These are phyloP conservation scores for Ailanthus altissimus DNA, from an alignment of 345 rosid genomes.

Conservation along the genomic window DNA sequence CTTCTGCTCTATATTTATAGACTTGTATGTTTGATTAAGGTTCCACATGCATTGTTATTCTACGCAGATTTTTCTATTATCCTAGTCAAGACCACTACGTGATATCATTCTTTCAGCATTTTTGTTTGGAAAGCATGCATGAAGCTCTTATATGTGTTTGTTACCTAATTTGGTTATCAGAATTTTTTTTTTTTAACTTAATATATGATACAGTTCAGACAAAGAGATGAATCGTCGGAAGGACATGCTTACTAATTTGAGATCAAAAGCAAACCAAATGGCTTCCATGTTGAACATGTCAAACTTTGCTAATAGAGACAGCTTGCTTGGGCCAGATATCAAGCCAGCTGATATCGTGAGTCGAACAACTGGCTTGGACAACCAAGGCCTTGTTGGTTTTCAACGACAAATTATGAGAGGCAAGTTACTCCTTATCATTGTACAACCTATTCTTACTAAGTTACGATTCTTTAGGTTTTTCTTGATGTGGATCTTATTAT, in stretches of 20 bases:
- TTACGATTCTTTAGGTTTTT: not conserved
- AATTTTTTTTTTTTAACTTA: not conserved
- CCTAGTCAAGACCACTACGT: not conserved
- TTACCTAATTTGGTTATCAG: not conserved
- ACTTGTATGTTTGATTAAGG: not conserved
- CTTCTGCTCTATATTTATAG: not conserved
- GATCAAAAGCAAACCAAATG: constrained; percentile 79
- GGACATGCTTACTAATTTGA: constrained; percentile 78
- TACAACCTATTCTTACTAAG: not conserved
- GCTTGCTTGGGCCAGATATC: constrained; percentile 78
- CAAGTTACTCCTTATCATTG: constrained; percentile 30
- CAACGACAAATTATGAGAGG: constrained; percentile 94
- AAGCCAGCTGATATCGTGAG: constrained; percentile 60
- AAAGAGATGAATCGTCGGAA: constrained; percentile 95
- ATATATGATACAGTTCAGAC: constrained; percentile 62
- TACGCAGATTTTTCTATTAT: not conserved
- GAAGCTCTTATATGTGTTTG: not conserved
- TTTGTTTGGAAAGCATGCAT: not conserved
- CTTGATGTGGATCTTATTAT: constrained; percentile 6
- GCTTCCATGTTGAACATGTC: constrained; percentile 85
- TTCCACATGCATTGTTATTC: not conserved
- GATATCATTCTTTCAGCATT: not conserved
- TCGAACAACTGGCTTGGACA: constrained; percentile 70
- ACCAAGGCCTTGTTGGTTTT: constrained; percentile 81
- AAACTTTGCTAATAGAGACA: constrained; percentile 73